These are phyloP conservation scores for Ogataea ramenticola DNA, from an alignment of 805 yeast genomes.

Conservation along the genomic window DNA sequence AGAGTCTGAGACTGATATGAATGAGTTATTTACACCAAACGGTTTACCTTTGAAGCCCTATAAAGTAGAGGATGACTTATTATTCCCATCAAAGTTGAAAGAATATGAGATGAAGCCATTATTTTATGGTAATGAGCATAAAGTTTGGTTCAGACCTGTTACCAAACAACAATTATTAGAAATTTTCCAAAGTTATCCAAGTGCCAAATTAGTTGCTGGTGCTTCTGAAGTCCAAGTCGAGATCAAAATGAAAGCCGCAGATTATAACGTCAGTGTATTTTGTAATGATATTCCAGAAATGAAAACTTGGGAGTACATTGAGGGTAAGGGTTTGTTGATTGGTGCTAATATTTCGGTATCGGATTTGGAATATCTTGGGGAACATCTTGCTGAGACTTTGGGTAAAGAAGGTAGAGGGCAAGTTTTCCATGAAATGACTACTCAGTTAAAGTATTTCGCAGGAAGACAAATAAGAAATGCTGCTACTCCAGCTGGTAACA, in stretches of 20 bases:
- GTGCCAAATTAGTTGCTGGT: constrained; percentile 35
- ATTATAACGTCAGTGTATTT: constrained; percentile 31
- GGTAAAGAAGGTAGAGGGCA: constrained; percentile 23
- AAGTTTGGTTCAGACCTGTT: constrained; percentile 38
- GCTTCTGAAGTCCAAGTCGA: constrained; percentile 43
- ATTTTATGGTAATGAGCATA: constrained; percentile 30
- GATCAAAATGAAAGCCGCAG: constrained; percentile 34
- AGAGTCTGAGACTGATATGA: constrained; percentile 27
- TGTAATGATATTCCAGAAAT: constrained; percentile 38
- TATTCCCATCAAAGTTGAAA: constrained; percentile 32
- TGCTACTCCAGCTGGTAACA: constrained; percentile 43
- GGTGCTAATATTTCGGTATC: constrained; percentile 37
- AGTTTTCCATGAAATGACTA: constrained; percentile 28
- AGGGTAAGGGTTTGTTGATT: constrained; percentile 32
- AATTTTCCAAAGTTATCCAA: constrained; percentile 27
- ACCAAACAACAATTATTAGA: constrained; percentile 30
- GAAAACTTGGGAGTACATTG: constrained; percentile 26
- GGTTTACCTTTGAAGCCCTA: constrained; percentile 34
- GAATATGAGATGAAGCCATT: constrained; percentile 20
- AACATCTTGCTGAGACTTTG: constrained; percentile 18
- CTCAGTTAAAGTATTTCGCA: constrained; percentile 39
- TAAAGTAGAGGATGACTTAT: constrained; percentile 30
- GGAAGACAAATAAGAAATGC: constrained; percentile 43
- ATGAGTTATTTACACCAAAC: constrained; percentile 28
- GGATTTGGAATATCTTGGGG: constrained; percentile 30